Conservation (phyloP, 345 rosid genomes). For the Clausena lansium region DNA sequence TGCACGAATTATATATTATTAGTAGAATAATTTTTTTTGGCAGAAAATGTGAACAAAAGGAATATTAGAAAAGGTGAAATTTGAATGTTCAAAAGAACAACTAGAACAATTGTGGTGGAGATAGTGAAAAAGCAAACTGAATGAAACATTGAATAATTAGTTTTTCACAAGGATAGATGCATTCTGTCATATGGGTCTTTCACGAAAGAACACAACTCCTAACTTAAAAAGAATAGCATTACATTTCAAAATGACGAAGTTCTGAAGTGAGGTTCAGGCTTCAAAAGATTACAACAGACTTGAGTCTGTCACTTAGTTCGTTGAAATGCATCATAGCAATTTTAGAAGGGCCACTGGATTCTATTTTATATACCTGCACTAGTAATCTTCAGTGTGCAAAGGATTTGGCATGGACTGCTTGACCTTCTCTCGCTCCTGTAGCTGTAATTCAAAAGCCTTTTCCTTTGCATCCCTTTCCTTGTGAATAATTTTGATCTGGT, state of each 20-base stretch:
- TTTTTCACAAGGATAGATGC: not conserved
- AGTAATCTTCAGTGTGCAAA: slow-evolving; percentile 38
- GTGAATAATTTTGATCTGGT: slow-evolving; percentile 43
- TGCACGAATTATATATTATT: not conserved
- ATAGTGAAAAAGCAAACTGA: not conserved
- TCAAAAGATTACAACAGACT: too few relatives aligned
- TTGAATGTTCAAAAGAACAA: not conserved
- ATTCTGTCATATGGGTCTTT: not conserved
- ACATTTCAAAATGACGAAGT: too few relatives aligned
- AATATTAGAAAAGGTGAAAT: not conserved
- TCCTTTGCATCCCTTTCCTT: slow-evolving; percentile 48
- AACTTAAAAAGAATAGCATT: not conserved
- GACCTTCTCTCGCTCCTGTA: slow-evolving; percentile 57
- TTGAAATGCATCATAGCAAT: too few relatives aligned
- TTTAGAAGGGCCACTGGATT: not conserved
- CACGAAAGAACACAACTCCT: not conserved
- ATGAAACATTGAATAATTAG: not conserved
- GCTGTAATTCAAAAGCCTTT: slow-evolving; percentile 79
- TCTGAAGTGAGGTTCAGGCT: too few relatives aligned
- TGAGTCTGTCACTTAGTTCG: too few relatives aligned
- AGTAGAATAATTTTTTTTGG: not conserved
- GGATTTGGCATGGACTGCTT: slow-evolving; percentile 39
- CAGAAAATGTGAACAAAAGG: not conserved
- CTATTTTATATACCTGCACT: slow-evolving; percentile 38
- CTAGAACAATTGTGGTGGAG: not conserved